Evolutionary conservation across 2,329 filamentous ascomycete species (phyloP).

Genomic region (Stachybotrys elegans): DNA sequence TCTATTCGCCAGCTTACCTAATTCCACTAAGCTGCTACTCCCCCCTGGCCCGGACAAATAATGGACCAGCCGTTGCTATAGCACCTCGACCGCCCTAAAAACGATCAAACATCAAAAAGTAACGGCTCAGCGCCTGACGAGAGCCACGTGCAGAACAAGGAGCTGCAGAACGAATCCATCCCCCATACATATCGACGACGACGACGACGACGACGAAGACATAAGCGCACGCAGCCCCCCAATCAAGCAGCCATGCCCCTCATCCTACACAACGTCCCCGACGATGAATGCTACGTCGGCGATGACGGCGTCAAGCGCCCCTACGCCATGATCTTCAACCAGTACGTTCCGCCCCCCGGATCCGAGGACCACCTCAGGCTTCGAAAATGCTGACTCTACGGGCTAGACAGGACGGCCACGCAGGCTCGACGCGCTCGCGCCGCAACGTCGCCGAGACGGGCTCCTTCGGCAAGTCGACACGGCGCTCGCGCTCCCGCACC

Average conservation of each 20-base stretch:
- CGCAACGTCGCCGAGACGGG: constrained; percentile 55
- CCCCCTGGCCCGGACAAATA: too few species aligned
- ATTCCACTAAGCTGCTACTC: too few species aligned
- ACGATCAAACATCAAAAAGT: too few species aligned
- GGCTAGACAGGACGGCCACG: constrained; percentile 47
- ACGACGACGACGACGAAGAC: too few species aligned
- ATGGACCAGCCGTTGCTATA: too few species aligned
- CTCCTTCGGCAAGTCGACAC: constrained; percentile 63
- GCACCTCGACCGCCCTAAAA: too few species aligned
- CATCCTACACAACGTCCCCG: constrained; percentile 64
- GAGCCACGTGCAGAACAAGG: too few species aligned
- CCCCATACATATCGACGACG: too few species aligned
- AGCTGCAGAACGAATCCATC: too few species aligned
- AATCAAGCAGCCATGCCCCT: constrained; percentile 63
- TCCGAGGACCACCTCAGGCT: not conserved
- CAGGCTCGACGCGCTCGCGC: constrained; percentile 42
- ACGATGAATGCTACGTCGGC: constrained; percentile 62
- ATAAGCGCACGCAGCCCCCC: too few species aligned
- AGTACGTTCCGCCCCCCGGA: constrained; percentile 40
- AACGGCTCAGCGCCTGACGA: too few species aligned
- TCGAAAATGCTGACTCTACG: constrained; percentile 8
- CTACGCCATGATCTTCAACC: constrained; percentile 61
- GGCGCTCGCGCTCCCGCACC: constrained; percentile 57
- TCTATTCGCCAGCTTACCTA: too few species aligned
- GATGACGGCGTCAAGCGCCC: constrained; percentile 61